phyloP scores from a whole-genome alignment of 192 early-diverging fungal species.

The Coemansia brasiliensis region DNA sequence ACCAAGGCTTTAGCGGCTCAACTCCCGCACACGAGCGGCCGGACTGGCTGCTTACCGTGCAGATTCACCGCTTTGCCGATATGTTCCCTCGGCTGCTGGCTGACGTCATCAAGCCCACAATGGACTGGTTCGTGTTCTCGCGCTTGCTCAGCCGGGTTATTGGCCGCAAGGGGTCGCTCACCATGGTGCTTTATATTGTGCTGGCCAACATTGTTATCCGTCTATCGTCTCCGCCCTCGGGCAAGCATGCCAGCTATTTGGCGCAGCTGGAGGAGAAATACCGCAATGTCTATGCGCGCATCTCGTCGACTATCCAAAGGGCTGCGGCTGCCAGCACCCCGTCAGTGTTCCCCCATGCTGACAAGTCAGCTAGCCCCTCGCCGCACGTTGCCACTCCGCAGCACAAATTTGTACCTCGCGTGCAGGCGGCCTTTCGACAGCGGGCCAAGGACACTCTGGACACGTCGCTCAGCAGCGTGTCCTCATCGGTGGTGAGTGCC shows the following conservation, averaged over 20 bases:
- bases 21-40: conserved; percentile 41
- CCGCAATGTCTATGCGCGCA: conserved; percentile 41
- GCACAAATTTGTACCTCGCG: conserved; percentile 33
- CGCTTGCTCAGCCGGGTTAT: conserved; percentile 48
- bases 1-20: conserved; percentile 20
- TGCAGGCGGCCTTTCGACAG: conserved; percentile 38
- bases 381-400: conserved; percentile 16
- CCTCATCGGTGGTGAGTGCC: conserved; percentile 30
- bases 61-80: conserved; percentile 55
- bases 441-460: conserved; percentile 37
- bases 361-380: conserved; percentile 10
- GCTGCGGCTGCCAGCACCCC: conserved; percentile 40
- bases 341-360: conserved; percentile 26
- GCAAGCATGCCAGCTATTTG: conserved; percentile 35
- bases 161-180: conserved; percentile 42
- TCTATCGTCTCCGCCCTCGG: conserved; percentile 42
- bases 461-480: conserved; percentile 24
- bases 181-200: conserved; percentile 50
- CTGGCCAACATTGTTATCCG: conserved; percentile 43
- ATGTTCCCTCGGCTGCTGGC: conserved; percentile 52
- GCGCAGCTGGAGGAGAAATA: conserved; percentile 44
- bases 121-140: conserved; percentile 55
- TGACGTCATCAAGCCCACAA: conserved; percentile 49
- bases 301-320: conserved; percentile 43
- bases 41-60: conserved; percentile 55